Base-by-base conservation (phyloP, 306 rosid genomes). In the Abrus precatorius region DNA sequence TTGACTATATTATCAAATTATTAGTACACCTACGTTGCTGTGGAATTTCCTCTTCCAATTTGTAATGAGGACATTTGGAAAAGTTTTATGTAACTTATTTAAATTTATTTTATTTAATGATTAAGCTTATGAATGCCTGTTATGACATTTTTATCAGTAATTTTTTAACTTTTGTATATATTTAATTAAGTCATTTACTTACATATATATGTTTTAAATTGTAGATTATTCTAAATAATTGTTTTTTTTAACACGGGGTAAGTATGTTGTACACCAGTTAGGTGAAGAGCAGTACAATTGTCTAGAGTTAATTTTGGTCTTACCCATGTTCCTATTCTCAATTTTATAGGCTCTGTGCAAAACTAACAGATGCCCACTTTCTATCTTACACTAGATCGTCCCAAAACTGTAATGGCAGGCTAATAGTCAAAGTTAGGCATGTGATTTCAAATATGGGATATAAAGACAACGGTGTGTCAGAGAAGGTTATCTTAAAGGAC, bases 361-460 rank as follows among this genome's bases (percentile, higher is more conserved):
- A 79, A 47, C 30, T 71, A 71, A 47, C 73, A 63, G 9, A 45
- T 77, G 70, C 64, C 77, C 12, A 81, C 34, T 13, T 85, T 74
- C 3, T 59, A 43, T 65, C 63, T 57, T 27, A 27, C 74, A 77
- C 55, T 48, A 62, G 36, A 74, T 69, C 56, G 85, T 83, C 75
- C 63, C 64, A 79, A 56, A 83, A 50, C 50, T 79, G 78, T 75
- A 75, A 71, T 62, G 82, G 81, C 80, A 80, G 85, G 59, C 47
- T 83, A 71, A 50, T 83, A 65, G 89, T 83, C 89, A 86, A 83
- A 80, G 84, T 77, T 76, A 67, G 85, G 89, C 82, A 84, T 80
- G 79, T 75, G 84, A 86, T 49, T 75, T 76, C 85, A 71, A 32
- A 69, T 60, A 41, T 63, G 82, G 80, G 84, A 74, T 69, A 79